These are phyloP conservation scores for Vitis hybrid DNA, from an alignment of 177 flowering plant species.

Conservation along the genomic window DNA sequence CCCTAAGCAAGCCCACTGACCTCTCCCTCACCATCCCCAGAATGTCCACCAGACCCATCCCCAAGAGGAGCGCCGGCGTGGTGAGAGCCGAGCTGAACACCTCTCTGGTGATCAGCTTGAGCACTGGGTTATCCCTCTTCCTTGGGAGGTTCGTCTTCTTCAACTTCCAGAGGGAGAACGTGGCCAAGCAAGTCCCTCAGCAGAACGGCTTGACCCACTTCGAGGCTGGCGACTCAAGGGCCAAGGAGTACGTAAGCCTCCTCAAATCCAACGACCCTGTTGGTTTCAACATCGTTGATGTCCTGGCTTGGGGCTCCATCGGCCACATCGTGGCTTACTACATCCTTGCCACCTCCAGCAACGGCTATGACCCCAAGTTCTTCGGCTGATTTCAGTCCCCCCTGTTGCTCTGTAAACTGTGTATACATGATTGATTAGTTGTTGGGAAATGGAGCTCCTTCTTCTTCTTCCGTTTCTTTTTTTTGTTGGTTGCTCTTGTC, in stretches of 20 bases:
- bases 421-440: neutral
- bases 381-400: conserved; percentile 29
- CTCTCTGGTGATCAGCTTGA: conserved; percentile 78
- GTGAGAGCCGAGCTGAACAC: conserved; percentile 71
- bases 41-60: conserved; percentile 12
- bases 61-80: conserved; percentile 5
- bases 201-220: conserved; percentile 92
- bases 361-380: conserved; percentile 96
- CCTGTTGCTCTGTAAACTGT: neutral
- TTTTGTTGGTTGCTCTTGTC: too few species aligned
- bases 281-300: conserved; percentile 95
- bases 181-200: conserved; percentile 91
- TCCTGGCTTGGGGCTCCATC: conserved; percentile 97
- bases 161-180: conserved; percentile 96
- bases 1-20: conserved; percentile 41
- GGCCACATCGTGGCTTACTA: conserved; percentile 98
- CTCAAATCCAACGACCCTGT: conserved; percentile 94
- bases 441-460: too few species aligned
- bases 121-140: conserved; percentile 94
- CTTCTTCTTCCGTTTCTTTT: too few species aligned
- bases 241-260: conserved; percentile 91
- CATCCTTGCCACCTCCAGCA: conserved; percentile 92
- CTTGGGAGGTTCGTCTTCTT: conserved; percentile 96
- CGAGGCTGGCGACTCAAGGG: conserved; percentile 89
- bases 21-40: conserved; percentile 17